These are phyloP conservation scores for Phytophthora sp. DNA, from an alignment of 352 stramenopile species.

Conservation along the genomic window DNA sequence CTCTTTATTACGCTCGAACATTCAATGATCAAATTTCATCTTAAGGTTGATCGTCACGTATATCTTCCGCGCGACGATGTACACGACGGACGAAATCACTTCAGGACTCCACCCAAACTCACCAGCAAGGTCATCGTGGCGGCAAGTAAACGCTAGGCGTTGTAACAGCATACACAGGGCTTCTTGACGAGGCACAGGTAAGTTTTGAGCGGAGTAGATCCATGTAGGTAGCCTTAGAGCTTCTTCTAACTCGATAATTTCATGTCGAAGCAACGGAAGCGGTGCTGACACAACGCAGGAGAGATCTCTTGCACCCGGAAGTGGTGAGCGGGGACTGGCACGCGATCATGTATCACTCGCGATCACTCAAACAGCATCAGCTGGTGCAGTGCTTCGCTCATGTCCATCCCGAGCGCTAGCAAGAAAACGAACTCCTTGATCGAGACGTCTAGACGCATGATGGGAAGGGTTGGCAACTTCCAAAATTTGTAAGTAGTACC, in stretches of 20 bases:
- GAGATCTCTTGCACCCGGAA: background rate
- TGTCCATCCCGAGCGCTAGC: background rate
- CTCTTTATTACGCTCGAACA: constrained; percentile 3
- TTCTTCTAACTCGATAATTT: background rate
- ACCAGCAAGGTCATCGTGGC: background rate
- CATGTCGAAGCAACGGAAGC: background rate
- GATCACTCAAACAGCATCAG: background rate
- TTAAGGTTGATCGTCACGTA: constrained; percentile 12
- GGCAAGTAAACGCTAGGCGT: background rate
- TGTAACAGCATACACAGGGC: background rate
- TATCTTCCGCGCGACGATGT: background rate
- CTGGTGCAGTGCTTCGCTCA: background rate
- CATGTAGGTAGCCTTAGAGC: background rate
- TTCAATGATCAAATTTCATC: constrained; percentile 14
- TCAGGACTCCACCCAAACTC: background rate
- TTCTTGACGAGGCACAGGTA: background rate
- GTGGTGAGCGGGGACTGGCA: background rate
- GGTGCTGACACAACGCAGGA: background rate
- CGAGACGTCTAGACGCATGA: background rate
- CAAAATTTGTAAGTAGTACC: no score
- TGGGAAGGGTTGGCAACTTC: no score
- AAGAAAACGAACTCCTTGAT: background rate
- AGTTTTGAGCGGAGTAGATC: background rate
- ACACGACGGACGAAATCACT: background rate
- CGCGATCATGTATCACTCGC: background rate